Percentiles rank a stretch among this genome's conserved stretches.
phyloP scores from a whole-genome alignment of 306 rosid genomes.

The Quercus robur region DNA sequence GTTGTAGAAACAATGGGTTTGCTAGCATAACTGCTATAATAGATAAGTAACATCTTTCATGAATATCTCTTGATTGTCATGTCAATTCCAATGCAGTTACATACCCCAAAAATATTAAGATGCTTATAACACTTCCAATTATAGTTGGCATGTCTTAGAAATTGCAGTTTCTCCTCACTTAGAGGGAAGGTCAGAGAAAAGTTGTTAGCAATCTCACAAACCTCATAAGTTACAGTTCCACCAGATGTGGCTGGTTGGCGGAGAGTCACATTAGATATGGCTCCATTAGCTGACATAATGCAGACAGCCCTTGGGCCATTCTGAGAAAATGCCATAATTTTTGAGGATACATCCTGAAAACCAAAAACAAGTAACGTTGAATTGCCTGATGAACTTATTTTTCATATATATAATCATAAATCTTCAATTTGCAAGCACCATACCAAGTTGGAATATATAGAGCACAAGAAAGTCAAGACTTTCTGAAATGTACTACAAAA shows the following conservation, averaged over 20 bases:
- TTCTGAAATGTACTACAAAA: neutral
- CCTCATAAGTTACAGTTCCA: conserved; percentile 88
- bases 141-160: neutral
- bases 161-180: neutral
- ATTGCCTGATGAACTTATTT: neutral
- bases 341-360: conserved; percentile 60
- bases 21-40: neutral
- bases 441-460: neutral
- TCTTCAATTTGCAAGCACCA: neutral
- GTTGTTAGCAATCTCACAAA: conserved; percentile 26
- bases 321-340: conserved; percentile 60
- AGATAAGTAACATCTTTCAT: neutral
- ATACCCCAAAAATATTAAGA: neutral
- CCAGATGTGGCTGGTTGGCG: conserved; percentile 63
- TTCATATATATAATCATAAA: neutral
- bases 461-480: too few species aligned
- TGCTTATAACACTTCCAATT: neutral
- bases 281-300: conserved; percentile 66
- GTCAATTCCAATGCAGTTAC: neutral
- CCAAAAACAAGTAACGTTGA: neutral
- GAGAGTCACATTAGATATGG: conserved; percentile 72
- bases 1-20: neutral
- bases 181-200: neutral
- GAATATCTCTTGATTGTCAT: neutral
- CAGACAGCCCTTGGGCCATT: conserved; percentile 55